A percentile compares a stretch with the other conserved stretches of the same genome.
These are phyloP conservation scores for Raffaelea deltoideospora DNA, from an alignment of 2,329 filamentous ascomycete genomes.

Conservation along the genomic window DNA sequence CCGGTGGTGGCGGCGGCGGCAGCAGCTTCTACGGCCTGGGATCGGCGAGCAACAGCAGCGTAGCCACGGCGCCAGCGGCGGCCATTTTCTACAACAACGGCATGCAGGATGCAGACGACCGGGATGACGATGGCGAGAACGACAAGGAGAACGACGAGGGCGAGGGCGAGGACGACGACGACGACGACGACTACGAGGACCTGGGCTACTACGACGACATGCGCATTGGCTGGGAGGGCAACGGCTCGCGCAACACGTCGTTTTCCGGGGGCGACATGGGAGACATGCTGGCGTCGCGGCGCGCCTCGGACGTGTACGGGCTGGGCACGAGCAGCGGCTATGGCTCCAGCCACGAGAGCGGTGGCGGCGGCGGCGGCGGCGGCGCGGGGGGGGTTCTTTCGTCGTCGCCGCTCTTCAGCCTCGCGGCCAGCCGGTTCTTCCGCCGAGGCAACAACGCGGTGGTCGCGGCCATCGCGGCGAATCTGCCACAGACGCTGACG, in stretches of 20 bases:
- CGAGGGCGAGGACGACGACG: constrained; percentile 34
- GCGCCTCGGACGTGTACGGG: no score
- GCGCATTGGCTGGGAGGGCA: constrained; percentile 32
- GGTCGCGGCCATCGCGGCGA: constrained; percentile 38
- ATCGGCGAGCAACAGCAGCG: constrained; percentile 4
- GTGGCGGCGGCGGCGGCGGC: neutral
- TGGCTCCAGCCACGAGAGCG: constrained; percentile 14
- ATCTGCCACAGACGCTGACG: constrained; percentile 31
- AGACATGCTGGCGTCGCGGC: no score
- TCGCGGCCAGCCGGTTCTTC: constrained; percentile 30
- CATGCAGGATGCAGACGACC: no score
- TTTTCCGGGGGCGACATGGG: constrained; percentile 48
- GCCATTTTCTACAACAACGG: constrained; percentile 7
- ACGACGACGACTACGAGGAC: constrained; percentile 36
- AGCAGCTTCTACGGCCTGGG: constrained; percentile 10
- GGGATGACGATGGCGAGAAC: constrained; percentile 8
- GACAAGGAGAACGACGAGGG: constrained; percentile 28
- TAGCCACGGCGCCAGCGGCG: neutral
- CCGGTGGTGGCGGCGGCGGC: neutral
- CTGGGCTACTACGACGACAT: constrained; percentile 38
- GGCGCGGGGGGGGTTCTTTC: constrained; percentile 31
- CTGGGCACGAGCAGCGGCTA: no score
- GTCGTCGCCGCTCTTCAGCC: constrained; percentile 29
- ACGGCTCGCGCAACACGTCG: constrained; percentile 27
- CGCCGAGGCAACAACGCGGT: constrained; percentile 39